Evolutionary conservation across 83 land plant species (phyloP).

Genomic region (Thuja plicata): DNA sequence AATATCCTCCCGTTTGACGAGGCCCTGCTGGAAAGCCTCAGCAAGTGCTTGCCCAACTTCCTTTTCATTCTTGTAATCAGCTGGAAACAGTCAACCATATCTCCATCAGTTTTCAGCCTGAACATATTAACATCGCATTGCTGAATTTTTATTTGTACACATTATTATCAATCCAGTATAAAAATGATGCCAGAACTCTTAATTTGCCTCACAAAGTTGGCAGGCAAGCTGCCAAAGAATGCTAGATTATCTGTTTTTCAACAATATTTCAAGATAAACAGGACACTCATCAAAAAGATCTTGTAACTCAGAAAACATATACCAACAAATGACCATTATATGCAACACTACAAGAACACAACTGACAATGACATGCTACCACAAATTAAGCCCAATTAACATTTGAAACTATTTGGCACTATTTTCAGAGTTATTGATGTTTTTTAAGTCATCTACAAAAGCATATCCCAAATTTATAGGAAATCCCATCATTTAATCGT

Average conservation of each 20-base stretch:
- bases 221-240: background rate
- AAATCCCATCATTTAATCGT: background rate
- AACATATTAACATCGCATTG: background rate
- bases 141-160: background rate
- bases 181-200: background rate
- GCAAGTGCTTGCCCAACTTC: conserved; percentile 94
- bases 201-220: conserved; percentile 1
- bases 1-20: conserved; percentile 91
- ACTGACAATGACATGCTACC: background rate
- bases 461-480: background rate
- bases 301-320: background rate
- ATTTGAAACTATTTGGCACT: background rate
- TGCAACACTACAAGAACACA: background rate
- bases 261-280: background rate
- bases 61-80: conserved; percentile 91
- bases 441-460: background rate
- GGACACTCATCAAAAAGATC: background rate
- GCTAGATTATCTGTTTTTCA: background rate
- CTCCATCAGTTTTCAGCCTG: background rate
- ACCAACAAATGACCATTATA: background rate
- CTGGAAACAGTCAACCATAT: conserved; percentile 44
- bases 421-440: background rate
- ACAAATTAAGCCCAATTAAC: background rate
- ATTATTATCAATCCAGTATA: background rate
- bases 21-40: conserved; percentile 76